Conservation (phyloP, 1,284 basidiomycete species). For the Ceratobasidium sp. region DNA sequence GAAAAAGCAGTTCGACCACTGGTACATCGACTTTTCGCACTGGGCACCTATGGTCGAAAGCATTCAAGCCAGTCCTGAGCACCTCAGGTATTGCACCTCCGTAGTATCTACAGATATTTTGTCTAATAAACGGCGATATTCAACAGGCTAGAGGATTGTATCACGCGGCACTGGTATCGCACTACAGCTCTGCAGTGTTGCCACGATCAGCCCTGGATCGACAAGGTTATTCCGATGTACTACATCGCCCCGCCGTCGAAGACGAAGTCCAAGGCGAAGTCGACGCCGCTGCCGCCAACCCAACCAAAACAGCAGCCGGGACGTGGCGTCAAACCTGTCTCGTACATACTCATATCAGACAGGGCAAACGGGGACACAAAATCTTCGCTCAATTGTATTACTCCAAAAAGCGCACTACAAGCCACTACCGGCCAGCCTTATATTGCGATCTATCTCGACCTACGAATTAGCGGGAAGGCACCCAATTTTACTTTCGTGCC, state of each 20-base stretch:
- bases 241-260: background rate
- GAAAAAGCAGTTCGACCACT: background rate
- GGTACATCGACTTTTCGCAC: slow-evolving; percentile 14
- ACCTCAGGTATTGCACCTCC: no score
- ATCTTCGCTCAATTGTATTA: background rate
- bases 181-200: background rate
- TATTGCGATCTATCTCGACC: background rate
- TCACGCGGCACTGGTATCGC: slow-evolving; percentile 1
- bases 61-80: no score
- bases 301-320: no score
- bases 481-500: no score
- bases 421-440: background rate
- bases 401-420: background rate
- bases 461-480: no score
- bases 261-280: background rate
- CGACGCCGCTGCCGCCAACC: background rate
- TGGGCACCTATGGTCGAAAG: background rate
- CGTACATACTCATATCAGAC: background rate
- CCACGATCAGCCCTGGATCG: background rate
- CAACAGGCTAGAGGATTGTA: background rate
- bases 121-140: background rate
- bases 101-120: background rate
- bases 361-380: background rate
- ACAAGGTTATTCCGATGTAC: slow-evolving; percentile 24
- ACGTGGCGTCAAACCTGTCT: background rate